A percentile compares a stretch with the other conserved stretches of the same genome.
These are phyloP conservation scores for Penicillium steckii DNA, from an alignment of 495 filamentous ascomycete species.

Conservation along the genomic window DNA sequence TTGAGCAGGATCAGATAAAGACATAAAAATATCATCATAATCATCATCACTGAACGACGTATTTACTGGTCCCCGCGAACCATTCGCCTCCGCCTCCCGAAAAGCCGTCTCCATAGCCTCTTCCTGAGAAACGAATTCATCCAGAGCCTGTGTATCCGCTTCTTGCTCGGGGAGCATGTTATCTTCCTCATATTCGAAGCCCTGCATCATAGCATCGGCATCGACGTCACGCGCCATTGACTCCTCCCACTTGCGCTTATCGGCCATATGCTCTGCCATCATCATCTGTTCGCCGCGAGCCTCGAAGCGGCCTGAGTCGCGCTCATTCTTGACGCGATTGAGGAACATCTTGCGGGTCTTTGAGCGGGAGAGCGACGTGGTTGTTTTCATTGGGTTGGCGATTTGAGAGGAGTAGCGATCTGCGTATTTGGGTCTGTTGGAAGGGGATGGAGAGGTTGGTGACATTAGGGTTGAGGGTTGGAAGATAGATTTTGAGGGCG, in stretches of 20 bases:
- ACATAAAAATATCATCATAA: constrained; percentile 53
- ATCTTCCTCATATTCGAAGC: constrained; percentile 35
- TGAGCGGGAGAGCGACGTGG: constrained; percentile 26
- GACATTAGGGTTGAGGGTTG: constrained; percentile 5
- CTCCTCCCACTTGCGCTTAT: constrained; percentile 51
- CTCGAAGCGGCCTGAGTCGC: constrained; percentile 68
- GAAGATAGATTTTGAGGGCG: constrained; percentile 5
- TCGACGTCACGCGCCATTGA: constrained; percentile 38
- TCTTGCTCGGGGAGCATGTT: constrained; percentile 28
- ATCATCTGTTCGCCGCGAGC: constrained; percentile 74
- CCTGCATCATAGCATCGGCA: constrained; percentile 21
- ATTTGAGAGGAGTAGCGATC: constrained; percentile 30
- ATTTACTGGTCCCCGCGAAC: constrained; percentile 2
- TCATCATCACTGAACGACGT: constrained; percentile 54
- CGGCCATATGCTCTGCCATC: constrained; percentile 43
- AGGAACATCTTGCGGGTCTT: constrained; percentile 62
- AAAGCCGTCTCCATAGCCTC: constrained; percentile 31
- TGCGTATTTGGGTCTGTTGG: constrained; percentile 24
- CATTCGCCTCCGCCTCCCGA: constrained; percentile 2
- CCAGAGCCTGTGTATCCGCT: constrained; percentile 35
- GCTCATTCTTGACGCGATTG: constrained; percentile 68
- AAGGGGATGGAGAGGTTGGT: constrained; percentile 11
- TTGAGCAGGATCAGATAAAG: constrained; percentile 24
- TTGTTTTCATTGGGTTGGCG: constrained; percentile 25
- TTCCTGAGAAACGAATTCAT: constrained; percentile 34